phyloP scores from a whole-genome alignment of 441 rosid species.

The Aquilaria agallochum region DNA sequence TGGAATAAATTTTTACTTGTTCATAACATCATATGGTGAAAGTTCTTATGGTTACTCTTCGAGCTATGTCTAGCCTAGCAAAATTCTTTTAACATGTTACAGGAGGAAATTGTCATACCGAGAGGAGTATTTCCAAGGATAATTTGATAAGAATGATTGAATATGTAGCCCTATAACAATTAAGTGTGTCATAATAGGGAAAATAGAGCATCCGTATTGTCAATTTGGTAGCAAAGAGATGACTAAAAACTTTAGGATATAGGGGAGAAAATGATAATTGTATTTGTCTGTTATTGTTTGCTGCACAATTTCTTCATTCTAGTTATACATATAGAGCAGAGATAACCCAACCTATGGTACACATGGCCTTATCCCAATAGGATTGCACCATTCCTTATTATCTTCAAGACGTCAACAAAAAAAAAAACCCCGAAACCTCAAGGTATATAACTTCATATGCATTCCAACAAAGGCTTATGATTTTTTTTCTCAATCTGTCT shows the following conservation, averaged over 20 bases:
- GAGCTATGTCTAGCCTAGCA: too few species aligned
- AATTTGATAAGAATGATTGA: too few species aligned
- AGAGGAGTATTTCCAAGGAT: too few species aligned
- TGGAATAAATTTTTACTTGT: too few species aligned
- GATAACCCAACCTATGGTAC: conserved; percentile 8
- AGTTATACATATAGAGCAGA: neutral
- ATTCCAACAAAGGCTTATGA: conserved; percentile 8
- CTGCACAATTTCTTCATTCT: neutral
- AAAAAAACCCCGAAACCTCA: neutral
- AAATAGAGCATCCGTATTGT: neutral
- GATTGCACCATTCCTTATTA: neutral
- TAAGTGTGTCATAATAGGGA: too few species aligned
- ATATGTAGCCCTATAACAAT: too few species aligned
- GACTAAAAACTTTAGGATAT: neutral
- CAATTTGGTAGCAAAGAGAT: conserved; percentile 5
- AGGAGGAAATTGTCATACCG: too few species aligned
- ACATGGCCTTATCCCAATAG: conserved; percentile 12
- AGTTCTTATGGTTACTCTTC: too few species aligned
- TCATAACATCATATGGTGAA: too few species aligned
- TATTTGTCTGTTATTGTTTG: conserved; percentile 4
- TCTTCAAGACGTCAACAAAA: neutral
- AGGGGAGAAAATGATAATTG: conserved; percentile 8
- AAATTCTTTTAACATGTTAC: too few species aligned
- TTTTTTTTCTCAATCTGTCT: too few species aligned
- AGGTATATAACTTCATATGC: conserved; percentile 2